phyloP scores from a whole-genome alignment of 306 rosid species.

The Acacia acuminata region DNA sequence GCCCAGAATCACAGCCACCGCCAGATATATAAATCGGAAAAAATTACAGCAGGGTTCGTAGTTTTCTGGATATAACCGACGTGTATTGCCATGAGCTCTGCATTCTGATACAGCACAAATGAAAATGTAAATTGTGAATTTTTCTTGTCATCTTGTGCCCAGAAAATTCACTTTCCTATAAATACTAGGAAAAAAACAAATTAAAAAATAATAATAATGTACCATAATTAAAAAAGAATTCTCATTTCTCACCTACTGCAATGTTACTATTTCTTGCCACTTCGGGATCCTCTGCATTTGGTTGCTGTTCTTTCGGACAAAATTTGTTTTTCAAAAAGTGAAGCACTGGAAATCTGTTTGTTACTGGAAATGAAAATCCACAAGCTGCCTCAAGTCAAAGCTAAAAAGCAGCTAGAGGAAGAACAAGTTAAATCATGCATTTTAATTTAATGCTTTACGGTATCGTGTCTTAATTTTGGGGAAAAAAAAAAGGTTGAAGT shows the following conservation, averaged over 20 bases:
- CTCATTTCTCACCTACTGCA: neutral
- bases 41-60: slow-evolving; percentile 7
- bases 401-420: neutral
- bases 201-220: neutral
- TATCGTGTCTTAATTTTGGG: too few species aligned
- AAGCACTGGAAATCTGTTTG: neutral
- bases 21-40: neutral
- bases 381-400: neutral
- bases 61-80: slow-evolving; percentile 23
- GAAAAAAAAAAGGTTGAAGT: too few species aligned
- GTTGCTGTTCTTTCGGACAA: neutral
- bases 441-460: too few species aligned
- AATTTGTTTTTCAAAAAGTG: neutral
- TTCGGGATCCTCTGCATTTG: neutral
- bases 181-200: neutral
- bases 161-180: neutral
- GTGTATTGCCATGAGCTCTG: neutral
- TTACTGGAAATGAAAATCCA: neutral
- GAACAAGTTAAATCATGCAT: too few species aligned
- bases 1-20: slow-evolving; percentile 21
- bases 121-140: neutral
- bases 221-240: too few species aligned
- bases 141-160: neutral
- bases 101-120: neutral
- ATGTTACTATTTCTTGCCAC: neutral